Conservation (phyloP, 2,329 filamentous ascomycete species). For the Fusarium keratoplasticum region DNA sequence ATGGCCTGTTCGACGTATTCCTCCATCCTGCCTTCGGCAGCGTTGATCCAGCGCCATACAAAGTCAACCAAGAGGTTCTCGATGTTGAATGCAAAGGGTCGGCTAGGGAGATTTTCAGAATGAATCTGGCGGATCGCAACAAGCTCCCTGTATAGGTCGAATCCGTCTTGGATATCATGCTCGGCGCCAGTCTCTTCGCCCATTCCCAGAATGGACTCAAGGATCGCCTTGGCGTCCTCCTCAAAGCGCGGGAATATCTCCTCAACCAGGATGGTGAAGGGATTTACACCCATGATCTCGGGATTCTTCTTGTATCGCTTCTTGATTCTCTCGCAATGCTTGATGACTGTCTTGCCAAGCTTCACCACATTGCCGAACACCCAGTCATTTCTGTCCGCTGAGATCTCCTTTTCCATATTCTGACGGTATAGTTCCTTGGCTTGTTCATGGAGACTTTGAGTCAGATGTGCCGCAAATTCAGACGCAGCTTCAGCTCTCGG, state of each 20-base stretch:
- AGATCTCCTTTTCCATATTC: constrained; percentile 83
- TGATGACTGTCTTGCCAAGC: constrained; percentile 86
- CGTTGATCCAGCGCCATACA: constrained; percentile 93
- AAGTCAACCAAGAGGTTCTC: constrained; percentile 90
- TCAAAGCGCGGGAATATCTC: constrained; percentile 92
- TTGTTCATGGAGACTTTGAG: constrained; percentile 77
- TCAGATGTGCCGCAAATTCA: constrained; percentile 78
- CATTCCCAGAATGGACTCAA: constrained; percentile 81
- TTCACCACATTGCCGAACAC: constrained; percentile 91
- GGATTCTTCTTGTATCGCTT: constrained; percentile 92
- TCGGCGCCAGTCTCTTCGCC: constrained; percentile 77
- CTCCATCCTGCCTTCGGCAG: constrained; percentile 82
- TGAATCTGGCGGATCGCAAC: constrained; percentile 88
- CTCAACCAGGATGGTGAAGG: constrained; percentile 77
- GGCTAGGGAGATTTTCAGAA: constrained; percentile 75
- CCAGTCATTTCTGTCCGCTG: constrained; percentile 84
- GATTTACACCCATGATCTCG: constrained; percentile 81
- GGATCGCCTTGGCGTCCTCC: constrained; percentile 86
- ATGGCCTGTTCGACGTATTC: constrained; percentile 91
- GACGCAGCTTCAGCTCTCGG: constrained; percentile 76
- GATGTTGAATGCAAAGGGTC: constrained; percentile 86
- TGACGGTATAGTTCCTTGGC: constrained; percentile 84
- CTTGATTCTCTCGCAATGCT: constrained; percentile 87
- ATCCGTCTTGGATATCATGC: constrained; percentile 90
- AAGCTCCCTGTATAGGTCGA: constrained; percentile 91